Percentiles rank a stretch among this genome's conserved stretches.
phyloP scores from a whole-genome alignment of 768 basidiomycete species.

The Hericium rajendrae region DNA sequence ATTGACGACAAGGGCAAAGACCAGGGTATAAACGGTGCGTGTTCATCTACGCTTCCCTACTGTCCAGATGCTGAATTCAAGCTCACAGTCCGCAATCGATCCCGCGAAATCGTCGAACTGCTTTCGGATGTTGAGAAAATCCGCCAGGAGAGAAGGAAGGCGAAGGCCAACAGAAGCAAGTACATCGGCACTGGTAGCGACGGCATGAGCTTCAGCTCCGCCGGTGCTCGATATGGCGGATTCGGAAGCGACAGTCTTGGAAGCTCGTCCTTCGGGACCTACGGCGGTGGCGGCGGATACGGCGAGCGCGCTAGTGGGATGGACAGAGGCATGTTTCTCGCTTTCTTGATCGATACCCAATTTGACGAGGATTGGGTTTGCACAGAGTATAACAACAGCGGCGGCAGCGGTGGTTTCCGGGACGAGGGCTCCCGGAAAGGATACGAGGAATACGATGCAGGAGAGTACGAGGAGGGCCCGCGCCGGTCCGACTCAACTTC shows the following conservation, averaged over 20 bases:
- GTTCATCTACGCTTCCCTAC: background rate
- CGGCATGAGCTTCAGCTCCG: constrained; percentile 50
- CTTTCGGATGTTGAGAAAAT: constrained; percentile 88
- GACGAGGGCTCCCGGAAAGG: constrained; percentile 46
- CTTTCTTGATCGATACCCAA: background rate
- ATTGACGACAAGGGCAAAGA: constrained; percentile 99
- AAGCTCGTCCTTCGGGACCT: constrained; percentile 11
- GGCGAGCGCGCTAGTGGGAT: constrained; percentile 33
- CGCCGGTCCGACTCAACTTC: constrained; percentile 23
- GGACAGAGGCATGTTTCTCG: constrained; percentile 21
- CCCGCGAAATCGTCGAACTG: constrained; percentile 87
- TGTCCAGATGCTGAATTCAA: too few relatives aligned
- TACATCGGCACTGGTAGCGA: constrained; percentile 86
- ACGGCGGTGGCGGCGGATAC: constrained; percentile 23
- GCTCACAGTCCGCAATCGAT: constrained; percentile 84
- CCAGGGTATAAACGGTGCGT: constrained; percentile 90
- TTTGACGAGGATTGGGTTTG: background rate
- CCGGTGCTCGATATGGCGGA: constrained; percentile 56
- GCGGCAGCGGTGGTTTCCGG: constrained; percentile 48
- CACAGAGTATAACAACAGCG: constrained; percentile 19
- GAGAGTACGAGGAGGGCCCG: constrained; percentile 81
- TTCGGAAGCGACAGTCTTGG: constrained; percentile 50
- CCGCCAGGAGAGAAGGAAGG: constrained; percentile 81
- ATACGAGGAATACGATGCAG: constrained; percentile 95
- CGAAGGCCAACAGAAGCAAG: constrained; percentile 84